These are phyloP conservation scores for Malus orientalis DNA, from an alignment of 306 rosid genomes.

Conservation along the genomic window DNA sequence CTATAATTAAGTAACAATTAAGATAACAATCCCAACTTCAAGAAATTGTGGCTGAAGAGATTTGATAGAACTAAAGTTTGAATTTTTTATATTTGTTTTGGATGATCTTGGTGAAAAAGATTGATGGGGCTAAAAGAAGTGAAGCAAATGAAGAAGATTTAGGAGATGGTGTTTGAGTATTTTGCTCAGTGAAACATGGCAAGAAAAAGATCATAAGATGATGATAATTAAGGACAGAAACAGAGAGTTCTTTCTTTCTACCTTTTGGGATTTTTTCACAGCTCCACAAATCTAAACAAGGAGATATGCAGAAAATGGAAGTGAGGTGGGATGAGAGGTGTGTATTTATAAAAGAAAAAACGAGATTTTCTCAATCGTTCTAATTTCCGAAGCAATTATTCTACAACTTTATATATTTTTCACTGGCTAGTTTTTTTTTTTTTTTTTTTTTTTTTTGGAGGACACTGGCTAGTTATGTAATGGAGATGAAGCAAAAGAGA, in stretches of 20 bases:
- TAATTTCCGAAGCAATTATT: slow-evolving; percentile 24
- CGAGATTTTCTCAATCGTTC: slow-evolving; percentile 39
- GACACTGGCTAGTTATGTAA: not conserved
- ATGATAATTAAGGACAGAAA: slow-evolving; percentile 40
- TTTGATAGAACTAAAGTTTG: not conserved
- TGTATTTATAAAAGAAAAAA: slow-evolving; percentile 62
- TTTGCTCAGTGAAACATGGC: slow-evolving; percentile 50
- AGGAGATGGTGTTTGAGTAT: slow-evolving; percentile 28
- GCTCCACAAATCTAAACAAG: slow-evolving; percentile 27
- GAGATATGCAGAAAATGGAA: slow-evolving; percentile 50
- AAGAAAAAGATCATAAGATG: slow-evolving; percentile 23
- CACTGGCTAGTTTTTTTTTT: not conserved
- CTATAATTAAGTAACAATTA: not conserved
- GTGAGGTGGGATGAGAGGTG: slow-evolving; percentile 38
- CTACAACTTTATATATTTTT: not conserved
- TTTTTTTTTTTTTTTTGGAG: too few relatives aligned
- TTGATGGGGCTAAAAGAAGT: slow-evolving; percentile 38
- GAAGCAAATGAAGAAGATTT: slow-evolving; percentile 36
- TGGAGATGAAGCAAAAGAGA: slow-evolving; percentile 28
- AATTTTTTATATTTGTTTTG: not conserved
- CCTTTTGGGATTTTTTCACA: slow-evolving; percentile 25
- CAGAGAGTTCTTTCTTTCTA: slow-evolving; percentile 28
- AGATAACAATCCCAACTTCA: not conserved
- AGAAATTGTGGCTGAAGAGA: not conserved
- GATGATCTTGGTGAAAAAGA: slow-evolving; percentile 15